These are phyloP conservation scores for Senna siamea DNA, from an alignment of 306 rosid genomes.

Conservation along the genomic window DNA sequence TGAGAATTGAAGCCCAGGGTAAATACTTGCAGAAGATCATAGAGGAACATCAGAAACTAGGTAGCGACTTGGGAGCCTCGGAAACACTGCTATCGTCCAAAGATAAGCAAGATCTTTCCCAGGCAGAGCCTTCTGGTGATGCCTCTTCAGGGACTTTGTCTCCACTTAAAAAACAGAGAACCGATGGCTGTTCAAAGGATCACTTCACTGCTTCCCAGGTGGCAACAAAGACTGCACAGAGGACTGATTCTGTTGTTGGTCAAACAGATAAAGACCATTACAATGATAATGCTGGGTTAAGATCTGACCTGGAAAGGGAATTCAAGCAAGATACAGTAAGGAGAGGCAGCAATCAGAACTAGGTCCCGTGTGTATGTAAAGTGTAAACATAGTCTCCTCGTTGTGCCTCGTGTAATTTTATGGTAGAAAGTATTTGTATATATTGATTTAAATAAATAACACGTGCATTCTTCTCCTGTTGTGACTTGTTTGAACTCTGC, in stretches of 20 bases:
- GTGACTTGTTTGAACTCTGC: background rate
- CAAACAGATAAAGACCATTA: conserved; percentile 45
- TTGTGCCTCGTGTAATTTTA: background rate
- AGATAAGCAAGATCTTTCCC: conserved; percentile 43
- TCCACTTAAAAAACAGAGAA: conserved; percentile 54
- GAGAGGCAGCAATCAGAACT: conserved; percentile 6
- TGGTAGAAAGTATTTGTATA: conserved; percentile 25
- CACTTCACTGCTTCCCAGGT: conserved; percentile 37
- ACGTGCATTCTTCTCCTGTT: background rate
- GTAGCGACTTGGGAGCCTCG: conserved; percentile 65
- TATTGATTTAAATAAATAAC: background rate
- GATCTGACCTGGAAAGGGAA: conserved; percentile 41
- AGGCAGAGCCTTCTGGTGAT: conserved; percentile 46
- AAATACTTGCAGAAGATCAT: conserved; percentile 96
- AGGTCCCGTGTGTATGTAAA: conserved; percentile 23
- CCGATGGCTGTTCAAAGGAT: conserved; percentile 38
- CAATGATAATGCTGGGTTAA: conserved; percentile 39
- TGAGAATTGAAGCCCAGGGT: conserved; percentile 98
- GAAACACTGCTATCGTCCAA: conserved; percentile 47
- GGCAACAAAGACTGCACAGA: conserved; percentile 36
- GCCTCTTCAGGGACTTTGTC: conserved; percentile 44
- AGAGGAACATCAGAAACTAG: conserved; percentile 89
- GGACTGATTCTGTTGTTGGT: conserved; percentile 34
- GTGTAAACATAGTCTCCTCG: conserved; percentile 31
- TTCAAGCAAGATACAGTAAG: background rate